These are phyloP conservation scores for Fraxinus cuspidata DNA, from an alignment of 257 asterid genomes.

Conservation along the genomic window DNA sequence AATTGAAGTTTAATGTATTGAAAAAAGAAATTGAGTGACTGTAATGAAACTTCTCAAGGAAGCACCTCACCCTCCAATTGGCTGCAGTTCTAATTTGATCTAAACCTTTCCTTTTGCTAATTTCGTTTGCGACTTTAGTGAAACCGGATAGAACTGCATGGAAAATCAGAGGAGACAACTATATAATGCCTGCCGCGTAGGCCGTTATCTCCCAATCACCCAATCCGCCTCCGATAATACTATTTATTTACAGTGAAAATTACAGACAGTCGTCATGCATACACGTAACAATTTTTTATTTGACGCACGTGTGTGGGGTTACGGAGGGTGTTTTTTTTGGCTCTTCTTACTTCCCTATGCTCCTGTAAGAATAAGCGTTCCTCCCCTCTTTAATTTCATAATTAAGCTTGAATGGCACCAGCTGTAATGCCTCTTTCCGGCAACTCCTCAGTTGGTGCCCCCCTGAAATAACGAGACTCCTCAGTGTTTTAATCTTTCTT, in stretches of 20 bases:
- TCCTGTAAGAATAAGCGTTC: constrained; percentile 52
- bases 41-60: background rate
- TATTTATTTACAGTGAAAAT: no score
- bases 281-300: no score
- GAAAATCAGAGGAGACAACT: background rate
- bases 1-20: no score
- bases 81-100: no score
- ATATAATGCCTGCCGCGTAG: background rate
- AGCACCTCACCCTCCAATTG: no score
- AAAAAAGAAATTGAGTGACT: background rate
- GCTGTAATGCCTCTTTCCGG: no score
- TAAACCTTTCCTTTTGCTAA: no score
- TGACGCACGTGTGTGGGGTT: constrained; percentile 29
- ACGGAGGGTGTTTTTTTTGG: constrained; percentile 81
- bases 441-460: background rate
- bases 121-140: no score
- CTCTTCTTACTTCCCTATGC: constrained; percentile 95
- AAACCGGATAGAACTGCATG: background rate
- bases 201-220: no score
- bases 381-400: background rate
- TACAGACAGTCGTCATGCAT: no score
- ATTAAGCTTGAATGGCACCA: no score
- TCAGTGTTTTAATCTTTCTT: background rate
- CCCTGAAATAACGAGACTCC: background rate
- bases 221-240: no score